A percentile compares a stretch with the other conserved stretches of the same genome.
These are phyloP conservation scores for Areca catechu DNA, from an alignment of 176 grass and related monocot species.

Conservation along the genomic window DNA sequence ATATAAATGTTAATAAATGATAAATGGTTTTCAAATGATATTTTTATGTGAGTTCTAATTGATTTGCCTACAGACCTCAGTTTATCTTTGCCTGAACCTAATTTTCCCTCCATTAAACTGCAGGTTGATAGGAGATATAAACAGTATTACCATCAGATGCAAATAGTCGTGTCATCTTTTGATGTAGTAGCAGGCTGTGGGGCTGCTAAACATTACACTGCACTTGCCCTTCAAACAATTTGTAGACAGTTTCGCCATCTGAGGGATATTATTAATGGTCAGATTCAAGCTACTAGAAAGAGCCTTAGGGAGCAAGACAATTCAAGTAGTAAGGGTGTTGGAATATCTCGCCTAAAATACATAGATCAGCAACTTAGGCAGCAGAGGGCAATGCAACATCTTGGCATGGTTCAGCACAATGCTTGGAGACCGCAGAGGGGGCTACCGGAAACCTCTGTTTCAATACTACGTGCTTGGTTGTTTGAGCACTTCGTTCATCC, in stretches of 20 bases:
- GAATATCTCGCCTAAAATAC: conserved; percentile 71
- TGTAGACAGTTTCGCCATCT: conserved; percentile 80
- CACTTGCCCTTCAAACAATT: conserved; percentile 94
- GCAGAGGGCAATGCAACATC: conserved; percentile 79
- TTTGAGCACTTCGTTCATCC: conserved; percentile 99
- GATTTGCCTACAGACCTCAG: too few species aligned
- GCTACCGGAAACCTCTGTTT: conserved; percentile 86
- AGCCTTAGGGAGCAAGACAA: conserved; percentile 70
- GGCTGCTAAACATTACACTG: conserved; percentile 80
- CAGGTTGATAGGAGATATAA: conserved; percentile 94
- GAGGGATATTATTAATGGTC: conserved; percentile 79
- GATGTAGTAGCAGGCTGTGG: conserved; percentile 70
- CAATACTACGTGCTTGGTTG: conserved; percentile 88
- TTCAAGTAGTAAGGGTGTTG: conserved; percentile 52
- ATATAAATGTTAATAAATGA: too few species aligned
- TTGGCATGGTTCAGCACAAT: conserved; percentile 88
- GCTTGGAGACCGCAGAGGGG: conserved; percentile 96
- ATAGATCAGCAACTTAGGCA: conserved; percentile 95
- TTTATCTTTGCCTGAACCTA: too few species aligned
- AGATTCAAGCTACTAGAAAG: conserved; percentile 62
- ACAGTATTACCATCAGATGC: conserved; percentile 97
- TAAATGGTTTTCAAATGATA: too few species aligned
- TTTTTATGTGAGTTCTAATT: too few species aligned
- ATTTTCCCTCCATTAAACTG: neutral
- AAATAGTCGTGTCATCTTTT: conserved; percentile 78